Evolutionary conservation across 441 rosid species (phyloP), one percentile per base, ranked within the genome.

Genomic region (Geranium incanum): DNA sequence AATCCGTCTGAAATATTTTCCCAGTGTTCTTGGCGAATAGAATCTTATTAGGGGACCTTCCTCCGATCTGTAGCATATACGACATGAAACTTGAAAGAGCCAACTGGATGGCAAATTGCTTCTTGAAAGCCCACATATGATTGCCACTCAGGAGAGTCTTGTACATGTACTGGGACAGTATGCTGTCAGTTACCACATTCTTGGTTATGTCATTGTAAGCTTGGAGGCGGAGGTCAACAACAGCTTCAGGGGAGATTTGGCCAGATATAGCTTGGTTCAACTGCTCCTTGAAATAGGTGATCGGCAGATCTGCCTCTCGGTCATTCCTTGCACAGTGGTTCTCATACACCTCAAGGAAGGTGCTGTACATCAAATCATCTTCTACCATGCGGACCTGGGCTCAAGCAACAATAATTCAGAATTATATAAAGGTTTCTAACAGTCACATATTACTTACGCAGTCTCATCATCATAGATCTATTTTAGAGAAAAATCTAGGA

Each of bases 301-400:
- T 87, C 2, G 98, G 98, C 21, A 81, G 89, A 88, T 95, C 99
- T 7, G 97, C 87, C 75, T 93, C 97, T 77, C 87, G 76, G 81
- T 86, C 90, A 73, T 91, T 86, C 75, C 99, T 90, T 70, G 90
- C 91, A 80, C 98, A 95, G 60, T 95, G 88, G 83, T 91, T 95
- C 87, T 95, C 99, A 78, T 91, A 95, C 52, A 95, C 97, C 89
- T 93, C 99, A 62, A 95, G 97, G 83, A 95, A 88, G 71, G 99
- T 93, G 82, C 84, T 91, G 84, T 88, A 95, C 98, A 93, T 93
- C 71, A 91, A 75, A 81, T 95, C 98, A 78, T 95, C 99, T 82
- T 95, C 99, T 55, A 91, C 99, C 99, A 95, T 91, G 71, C 98
- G 97, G 43, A 93, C 99, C 98, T 95, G 84, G 64, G 38, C 66